A percentile compares a stretch with the other conserved stretches of the same genome.
phyloP scores from a whole-genome alignment of 805 yeast genomes.

The Myxozyma neglecta region DNA sequence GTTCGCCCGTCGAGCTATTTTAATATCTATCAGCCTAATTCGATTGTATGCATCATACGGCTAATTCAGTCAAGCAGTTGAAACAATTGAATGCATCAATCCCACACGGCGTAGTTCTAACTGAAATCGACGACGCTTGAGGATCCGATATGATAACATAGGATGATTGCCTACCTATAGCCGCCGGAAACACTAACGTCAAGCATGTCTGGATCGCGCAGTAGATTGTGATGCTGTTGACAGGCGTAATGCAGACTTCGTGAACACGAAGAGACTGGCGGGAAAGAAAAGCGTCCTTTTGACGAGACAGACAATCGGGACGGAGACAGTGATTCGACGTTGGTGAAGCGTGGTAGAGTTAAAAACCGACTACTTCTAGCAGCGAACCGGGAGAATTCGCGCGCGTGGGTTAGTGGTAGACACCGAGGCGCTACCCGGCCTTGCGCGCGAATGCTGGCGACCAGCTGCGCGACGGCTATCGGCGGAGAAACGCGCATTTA shows the following conservation, averaged over 20 bases:
- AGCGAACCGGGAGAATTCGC: not conserved
- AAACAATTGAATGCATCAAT: not conserved
- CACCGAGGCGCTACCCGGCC: conserved; percentile 18
- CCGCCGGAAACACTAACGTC: conserved; percentile 27
- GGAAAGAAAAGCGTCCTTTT: not conserved
- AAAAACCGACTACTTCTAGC: conserved; percentile 8
- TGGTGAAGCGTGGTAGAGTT: not conserved
- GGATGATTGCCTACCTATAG: not conserved
- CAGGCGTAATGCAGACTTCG: conserved; percentile 19
- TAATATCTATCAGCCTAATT: not conserved
- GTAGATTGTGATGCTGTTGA: conserved; percentile 16
- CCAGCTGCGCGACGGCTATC: not conserved
- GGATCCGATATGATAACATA: not conserved
- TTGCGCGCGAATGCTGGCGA: not conserved
- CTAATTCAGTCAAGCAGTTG: not conserved
- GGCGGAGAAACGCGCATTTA: conserved; percentile 3
- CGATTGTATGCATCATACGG: not conserved
- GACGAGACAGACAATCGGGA: not conserved
- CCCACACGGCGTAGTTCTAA: not conserved
- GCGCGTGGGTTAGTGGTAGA: conserved; percentile 8
- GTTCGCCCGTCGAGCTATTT: conserved; percentile 30
- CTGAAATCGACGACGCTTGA: not conserved
- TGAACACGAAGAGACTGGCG: not conserved
- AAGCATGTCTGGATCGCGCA: conserved; percentile 27
- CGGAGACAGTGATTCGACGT: not conserved